Percentiles rank a stretch among this genome's conserved stretches.
Conservation (phyloP, 495 filamentous ascomycete species). For the Penicillium tannophilum region DNA sequence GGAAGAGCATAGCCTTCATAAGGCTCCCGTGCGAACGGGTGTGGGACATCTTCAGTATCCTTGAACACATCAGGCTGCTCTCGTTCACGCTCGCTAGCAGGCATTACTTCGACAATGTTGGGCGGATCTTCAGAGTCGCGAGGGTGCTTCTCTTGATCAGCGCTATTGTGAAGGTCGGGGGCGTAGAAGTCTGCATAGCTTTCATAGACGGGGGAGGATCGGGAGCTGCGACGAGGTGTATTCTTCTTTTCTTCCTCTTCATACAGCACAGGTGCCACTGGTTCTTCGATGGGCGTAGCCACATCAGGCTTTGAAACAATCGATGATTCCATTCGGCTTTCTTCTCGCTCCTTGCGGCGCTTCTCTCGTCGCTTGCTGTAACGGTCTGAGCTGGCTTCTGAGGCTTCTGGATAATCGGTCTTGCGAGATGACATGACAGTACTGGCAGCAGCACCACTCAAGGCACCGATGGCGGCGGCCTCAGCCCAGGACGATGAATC, state of each 20-base stretch:
- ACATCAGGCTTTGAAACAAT: constrained; percentile 23
- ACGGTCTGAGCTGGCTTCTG: constrained; percentile 32
- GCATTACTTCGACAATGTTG: constrained; percentile 37
- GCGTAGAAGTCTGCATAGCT: constrained; percentile 49
- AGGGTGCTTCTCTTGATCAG: constrained; percentile 19
- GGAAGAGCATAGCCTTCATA: constrained; percentile 39
- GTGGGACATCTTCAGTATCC: constrained; percentile 8
- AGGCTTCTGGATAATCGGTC: constrained; percentile 42
- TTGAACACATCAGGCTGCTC: constrained; percentile 4
- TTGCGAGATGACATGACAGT: constrained; percentile 37
- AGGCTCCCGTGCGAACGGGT: constrained; percentile 28
- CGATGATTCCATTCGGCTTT: constrained; percentile 26
- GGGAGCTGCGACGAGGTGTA: constrained; percentile 27
- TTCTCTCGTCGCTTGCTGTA: constrained; percentile 39
- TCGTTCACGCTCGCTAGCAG: constrained; percentile 29
- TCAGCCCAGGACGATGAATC: constrained; percentile 43
- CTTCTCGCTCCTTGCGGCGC: constrained; percentile 42
- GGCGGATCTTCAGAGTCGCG: constrained; percentile 30
- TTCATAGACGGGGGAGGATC: constrained; percentile 38
- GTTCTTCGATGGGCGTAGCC: constrained; percentile 15
- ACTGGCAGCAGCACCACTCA: constrained; percentile 48
- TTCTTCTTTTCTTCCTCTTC: constrained; percentile 23
- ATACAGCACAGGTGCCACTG: constrained; percentile 6
- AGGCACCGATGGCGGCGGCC: constrained; percentile 50
- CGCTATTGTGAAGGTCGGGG: constrained; percentile 38